Evolutionary conservation across 2,329 filamentous ascomycete species (phyloP).

Genomic region (Botrytis deweyae): DNA sequence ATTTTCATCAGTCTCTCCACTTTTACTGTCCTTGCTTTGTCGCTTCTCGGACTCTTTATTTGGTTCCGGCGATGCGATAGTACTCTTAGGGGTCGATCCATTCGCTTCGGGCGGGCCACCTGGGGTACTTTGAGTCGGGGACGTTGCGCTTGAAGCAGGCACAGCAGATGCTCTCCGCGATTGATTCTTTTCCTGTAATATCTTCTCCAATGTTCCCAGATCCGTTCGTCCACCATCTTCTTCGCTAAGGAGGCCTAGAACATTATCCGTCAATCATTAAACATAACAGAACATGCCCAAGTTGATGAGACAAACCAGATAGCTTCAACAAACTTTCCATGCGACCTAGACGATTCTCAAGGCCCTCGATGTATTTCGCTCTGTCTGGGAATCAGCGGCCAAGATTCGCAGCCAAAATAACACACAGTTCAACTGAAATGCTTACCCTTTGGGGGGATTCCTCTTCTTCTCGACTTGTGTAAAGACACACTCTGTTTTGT

Average conservation of each 20-base stretch:
- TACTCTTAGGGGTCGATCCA: constrained; percentile 45
- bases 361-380: constrained; percentile 95
- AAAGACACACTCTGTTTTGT: constrained; percentile 96
- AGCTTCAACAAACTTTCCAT: constrained; percentile 91
- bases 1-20: constrained; percentile 46
- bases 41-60: constrained; percentile 32
- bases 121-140: constrained; percentile 46
- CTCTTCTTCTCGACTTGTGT: constrained; percentile 99
- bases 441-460: constrained; percentile 91
- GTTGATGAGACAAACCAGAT: constrained; percentile 56
- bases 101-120: constrained; percentile 40
- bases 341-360: constrained; percentile 90
- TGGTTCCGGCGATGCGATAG: constrained; percentile 50
- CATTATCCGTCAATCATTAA: constrained; percentile 26
- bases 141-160: constrained; percentile 35
- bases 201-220: constrained; percentile 82
- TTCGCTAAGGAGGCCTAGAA: constrained; percentile 72
- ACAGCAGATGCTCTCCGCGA: constrained; percentile 35
- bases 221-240: constrained; percentile 85
- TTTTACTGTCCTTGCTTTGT: constrained; percentile 32
- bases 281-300: neutral
- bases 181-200: constrained; percentile 56
- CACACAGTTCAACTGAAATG: neutral
- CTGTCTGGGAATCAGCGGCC: constrained; percentile 48
- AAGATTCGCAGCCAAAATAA: constrained; percentile 29